Base-by-base conservation (phyloP, 768 basidiomycete genomes). In the Arthromyces matolae region DNA sequence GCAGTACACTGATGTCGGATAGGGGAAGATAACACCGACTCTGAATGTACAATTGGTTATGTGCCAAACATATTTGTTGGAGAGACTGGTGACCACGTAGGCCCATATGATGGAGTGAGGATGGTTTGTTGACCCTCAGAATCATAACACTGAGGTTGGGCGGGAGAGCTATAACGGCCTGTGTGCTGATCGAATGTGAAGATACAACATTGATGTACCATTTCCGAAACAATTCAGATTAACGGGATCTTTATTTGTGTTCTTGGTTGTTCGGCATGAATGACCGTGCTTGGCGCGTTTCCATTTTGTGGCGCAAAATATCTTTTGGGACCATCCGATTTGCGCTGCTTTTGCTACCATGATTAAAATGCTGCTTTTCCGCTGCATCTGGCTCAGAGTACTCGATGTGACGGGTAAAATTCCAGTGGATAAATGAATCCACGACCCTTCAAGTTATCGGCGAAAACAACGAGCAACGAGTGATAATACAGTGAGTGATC, bases 11-110 rank as follows among this genome's bases (percentile, higher is more conserved):
- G 8, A 42, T 35, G 4, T 5, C 22, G 6, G 10, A 9, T n/a
- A 57, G 58, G 58, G 10, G 53, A 60, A 53, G 58, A 60, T 20
- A 57, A 60, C 33, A 53, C 51, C 9, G 45, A 56, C 29, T 27
- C 50, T 16, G 47, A 59, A 32, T 59, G 58, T 40, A 50, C 47
- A 5, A 49, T 57, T 22, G 55, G 53, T 19, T 56, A 56, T 32
- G 55, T 60, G 5, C 55, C 53, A 7, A 55, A 57, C 37, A 46
- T 59, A 22, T 50, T 53, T 8, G 2, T 33, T 12, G 55, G 55
- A n/a, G 46, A 51, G 33, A 24, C 45, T 33, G 40, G 50, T 29
- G 57, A 55, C 27, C 57, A 58, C 18, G n/a, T 29, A 4, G 57
- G 56, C 13, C 52, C 56, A 16, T 57, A 57, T 23, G 56, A 57